A percentile compares a stretch with the other conserved stretches of the same genome.
phyloP scores from a whole-genome alignment of 108 stramenopile species.

The Licmophora abbreviata region DNA sequence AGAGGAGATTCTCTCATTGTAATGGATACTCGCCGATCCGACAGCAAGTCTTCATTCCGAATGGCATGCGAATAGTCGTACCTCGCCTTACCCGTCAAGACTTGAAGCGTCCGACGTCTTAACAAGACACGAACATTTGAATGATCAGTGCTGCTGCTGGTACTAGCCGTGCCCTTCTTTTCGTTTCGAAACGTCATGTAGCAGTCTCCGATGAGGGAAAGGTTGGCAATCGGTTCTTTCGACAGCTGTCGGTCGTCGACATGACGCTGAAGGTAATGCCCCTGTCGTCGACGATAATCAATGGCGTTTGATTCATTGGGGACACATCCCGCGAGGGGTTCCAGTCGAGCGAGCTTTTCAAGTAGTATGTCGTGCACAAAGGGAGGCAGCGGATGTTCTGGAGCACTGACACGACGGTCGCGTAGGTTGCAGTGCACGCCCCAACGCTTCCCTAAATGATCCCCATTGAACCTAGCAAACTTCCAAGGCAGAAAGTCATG shows the following conservation, averaged over 20 bases:
- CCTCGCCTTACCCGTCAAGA: conserved; percentile 49
- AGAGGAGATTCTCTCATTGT: conserved; percentile 60
- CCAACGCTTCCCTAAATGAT: conserved; percentile 49
- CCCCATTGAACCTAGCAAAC: conserved; percentile 38
- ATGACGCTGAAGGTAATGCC: conserved; percentile 39
- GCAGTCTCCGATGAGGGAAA: conserved; percentile 50
- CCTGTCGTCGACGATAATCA: conserved; percentile 34
- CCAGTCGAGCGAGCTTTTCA: conserved; percentile 16
- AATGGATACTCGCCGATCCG: conserved; percentile 39
- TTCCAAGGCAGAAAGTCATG: conserved; percentile 26
- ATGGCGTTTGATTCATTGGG: conserved; percentile 71
- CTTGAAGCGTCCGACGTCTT: conserved; percentile 31
- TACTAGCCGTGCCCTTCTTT: conserved; percentile 1
- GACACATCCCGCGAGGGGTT: conserved; percentile 11
- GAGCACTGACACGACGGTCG: conserved; percentile 29
- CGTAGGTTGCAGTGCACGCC: conserved; percentile 54
- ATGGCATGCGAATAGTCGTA: conserved; percentile 65
- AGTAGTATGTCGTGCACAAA: conserved; percentile 26
- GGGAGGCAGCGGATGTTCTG: conserved; percentile 35
- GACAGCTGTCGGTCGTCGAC: conserved; percentile 55
- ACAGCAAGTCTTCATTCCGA: conserved; percentile 40
- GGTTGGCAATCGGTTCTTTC: conserved; percentile 57
- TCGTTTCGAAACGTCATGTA: conserved; percentile 46
- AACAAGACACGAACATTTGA: conserved; percentile 22
- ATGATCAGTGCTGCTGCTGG: neutral